Percentiles rank a stretch among this genome's conserved stretches.
Evolutionary conservation across 129 eudicot species (phyloP).

Genomic region (Helianthus tuberosus): DNA sequence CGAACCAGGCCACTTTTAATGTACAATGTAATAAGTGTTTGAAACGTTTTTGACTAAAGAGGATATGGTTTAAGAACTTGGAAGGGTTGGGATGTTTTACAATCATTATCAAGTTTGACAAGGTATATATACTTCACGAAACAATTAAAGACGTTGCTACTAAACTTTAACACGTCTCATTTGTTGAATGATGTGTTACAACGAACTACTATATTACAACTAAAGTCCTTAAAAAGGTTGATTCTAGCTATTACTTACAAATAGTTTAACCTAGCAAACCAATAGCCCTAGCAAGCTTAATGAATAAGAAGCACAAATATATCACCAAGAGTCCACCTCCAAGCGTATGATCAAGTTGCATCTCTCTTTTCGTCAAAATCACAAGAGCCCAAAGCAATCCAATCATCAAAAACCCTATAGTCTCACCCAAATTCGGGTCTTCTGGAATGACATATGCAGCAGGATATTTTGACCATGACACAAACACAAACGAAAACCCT

Average conservation of each 20-base stretch:
- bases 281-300: conserved; percentile 50
- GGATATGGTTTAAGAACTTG: neutral
- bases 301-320: conserved; percentile 57
- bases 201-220: neutral
- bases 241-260: conserved; percentile 4
- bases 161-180: conserved; percentile 14
- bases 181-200: conserved; percentile 17
- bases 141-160: neutral
- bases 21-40: neutral
- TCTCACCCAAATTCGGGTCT: conserved; percentile 45
- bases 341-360: conserved; percentile 53
- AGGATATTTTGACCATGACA: conserved; percentile 58
- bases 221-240: neutral
- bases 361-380: conserved; percentile 55
- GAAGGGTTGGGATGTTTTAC: too few species aligned
- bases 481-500: conserved; percentile 62
- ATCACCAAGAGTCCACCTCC: conserved; percentile 71
- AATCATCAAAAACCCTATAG: conserved; percentile 59
- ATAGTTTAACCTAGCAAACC: conserved; percentile 35
- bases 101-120: neutral
- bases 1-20: neutral
- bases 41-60: neutral
- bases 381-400: conserved; percentile 83
- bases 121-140: neutral
- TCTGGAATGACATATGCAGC: conserved; percentile 43